These are phyloP conservation scores for Aaosphaeria arxii DNA, from an alignment of 2,329 filamentous ascomycete genomes.

Conservation along the genomic window DNA sequence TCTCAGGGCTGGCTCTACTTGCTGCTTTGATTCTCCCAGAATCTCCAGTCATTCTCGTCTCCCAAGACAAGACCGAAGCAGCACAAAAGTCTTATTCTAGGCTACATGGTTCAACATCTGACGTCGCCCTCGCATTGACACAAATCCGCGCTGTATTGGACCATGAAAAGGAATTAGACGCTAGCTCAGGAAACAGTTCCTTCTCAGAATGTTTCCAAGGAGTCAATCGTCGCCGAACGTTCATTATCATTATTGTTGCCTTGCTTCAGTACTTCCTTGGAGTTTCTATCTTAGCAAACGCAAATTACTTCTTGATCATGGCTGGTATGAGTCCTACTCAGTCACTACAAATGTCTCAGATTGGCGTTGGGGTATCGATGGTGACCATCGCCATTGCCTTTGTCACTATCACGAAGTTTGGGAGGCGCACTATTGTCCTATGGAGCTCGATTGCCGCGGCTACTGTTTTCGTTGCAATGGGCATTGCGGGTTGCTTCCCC, in stretches of 20 bases:
- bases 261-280: slow-evolving; percentile 6
- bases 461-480: slow-evolving; percentile 1
- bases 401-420: slow-evolving; percentile 3
- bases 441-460: slow-evolving; percentile 3
- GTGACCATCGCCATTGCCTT: slow-evolving; percentile 3
- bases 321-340: slow-evolving; percentile 5
- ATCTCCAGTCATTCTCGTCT: slow-evolving; percentile 4
- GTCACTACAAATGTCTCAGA: slow-evolving; percentile 4
- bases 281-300: slow-evolving; percentile 4
- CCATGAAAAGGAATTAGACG: slow-evolving; percentile 1
- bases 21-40: slow-evolving; percentile 2
- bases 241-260: slow-evolving; percentile 49
- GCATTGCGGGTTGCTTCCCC: slow-evolving; percentile 2
- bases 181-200: not conserved
- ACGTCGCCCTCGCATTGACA: slow-evolving; percentile 3
- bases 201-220: slow-evolving; percentile 71
- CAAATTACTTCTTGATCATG: slow-evolving; percentile 6
- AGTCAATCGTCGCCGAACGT: slow-evolving; percentile 71
- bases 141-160: slow-evolving; percentile 3
- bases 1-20: slow-evolving; percentile 2
- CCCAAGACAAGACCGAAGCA: slow-evolving; percentile 1
- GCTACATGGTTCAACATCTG: slow-evolving; percentile 3
- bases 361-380: slow-evolving; percentile 4
- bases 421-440: slow-evolving; percentile 2
- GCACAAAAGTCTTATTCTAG: slow-evolving; percentile 2